Evolutionary conservation across 306 rosid genomes (phyloP).

Genomic region (Begonia masoniana): DNA sequence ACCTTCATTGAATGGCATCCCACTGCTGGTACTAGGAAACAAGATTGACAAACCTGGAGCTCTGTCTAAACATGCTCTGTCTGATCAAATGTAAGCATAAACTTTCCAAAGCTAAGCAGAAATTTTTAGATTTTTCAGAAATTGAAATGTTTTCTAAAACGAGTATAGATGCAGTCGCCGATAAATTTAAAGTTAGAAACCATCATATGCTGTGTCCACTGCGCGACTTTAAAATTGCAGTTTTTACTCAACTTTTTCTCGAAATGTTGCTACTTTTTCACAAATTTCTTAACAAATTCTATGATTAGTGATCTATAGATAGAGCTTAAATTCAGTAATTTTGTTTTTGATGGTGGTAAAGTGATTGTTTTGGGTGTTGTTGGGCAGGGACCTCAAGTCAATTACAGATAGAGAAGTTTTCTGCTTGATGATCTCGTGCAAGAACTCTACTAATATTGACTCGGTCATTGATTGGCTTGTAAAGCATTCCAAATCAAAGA

Average conservation of each 20-base stretch:
- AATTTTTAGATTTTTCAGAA: not conserved
- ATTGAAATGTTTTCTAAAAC: too few relatives aligned
- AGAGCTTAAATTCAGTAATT: too few relatives aligned
- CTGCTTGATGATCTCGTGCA: conserved; percentile 95
- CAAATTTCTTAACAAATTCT: too few relatives aligned
- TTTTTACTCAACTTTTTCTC: too few relatives aligned
- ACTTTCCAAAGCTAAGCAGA: not conserved
- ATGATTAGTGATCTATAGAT: too few relatives aligned
- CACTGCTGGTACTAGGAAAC: conserved; percentile 53
- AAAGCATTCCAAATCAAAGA: conserved; percentile 91
- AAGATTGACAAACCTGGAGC: conserved; percentile 51
- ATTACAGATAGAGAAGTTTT: conserved; percentile 85
- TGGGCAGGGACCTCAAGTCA: conserved; percentile 65
- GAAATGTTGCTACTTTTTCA: too few relatives aligned
- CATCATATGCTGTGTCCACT: too few relatives aligned
- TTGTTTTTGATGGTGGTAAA: too few relatives aligned
- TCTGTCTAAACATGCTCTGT: conserved; percentile 40
- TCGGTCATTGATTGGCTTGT: conserved; percentile 86
- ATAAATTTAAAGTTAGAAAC: too few relatives aligned
- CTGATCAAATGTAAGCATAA: conserved; percentile 40
- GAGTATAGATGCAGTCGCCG: too few relatives aligned
- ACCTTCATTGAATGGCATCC: conserved; percentile 51
- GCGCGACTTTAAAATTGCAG: too few relatives aligned
- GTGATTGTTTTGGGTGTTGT: not conserved
- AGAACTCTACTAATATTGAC: conserved; percentile 85